phyloP scores from a whole-genome alignment of 495 filamentous ascomycete genomes.

The Chlorociboria aeruginascens region DNA sequence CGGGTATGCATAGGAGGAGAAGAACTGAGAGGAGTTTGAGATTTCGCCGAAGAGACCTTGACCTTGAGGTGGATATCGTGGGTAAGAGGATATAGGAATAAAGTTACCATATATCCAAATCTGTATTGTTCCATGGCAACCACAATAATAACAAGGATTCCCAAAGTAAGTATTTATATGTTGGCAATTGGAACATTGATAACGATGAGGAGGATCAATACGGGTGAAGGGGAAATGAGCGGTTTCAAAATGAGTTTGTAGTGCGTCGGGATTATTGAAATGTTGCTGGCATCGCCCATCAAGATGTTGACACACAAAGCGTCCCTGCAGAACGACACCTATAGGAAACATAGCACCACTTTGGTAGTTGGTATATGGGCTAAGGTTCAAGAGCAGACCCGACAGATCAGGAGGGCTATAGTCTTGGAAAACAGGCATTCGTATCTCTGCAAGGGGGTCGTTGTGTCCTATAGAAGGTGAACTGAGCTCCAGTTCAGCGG shows the following conservation, averaged over 20 bases:
- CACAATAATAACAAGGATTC: conserved; percentile 6
- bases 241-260: conserved; percentile 15
- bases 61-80: conserved; percentile 5
- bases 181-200: conserved; percentile 10
- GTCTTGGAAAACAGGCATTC: neutral
- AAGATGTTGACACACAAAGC: conserved; percentile 10
- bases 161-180: neutral
- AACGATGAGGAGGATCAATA: conserved; percentile 10
- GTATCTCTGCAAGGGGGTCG: conserved; percentile 1
- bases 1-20: neutral
- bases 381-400: neutral
- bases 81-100: conserved; percentile 5
- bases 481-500: too few relatives aligned
- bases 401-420: neutral
- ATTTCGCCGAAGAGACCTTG: neutral
- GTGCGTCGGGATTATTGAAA: conserved; percentile 4
- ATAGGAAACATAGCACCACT: conserved; percentile 10
- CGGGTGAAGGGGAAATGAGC: conserved; percentile 14
- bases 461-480: too few relatives aligned
- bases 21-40: neutral
- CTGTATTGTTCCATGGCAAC: conserved; percentile 4
- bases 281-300: conserved; percentile 3
- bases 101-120: conserved; percentile 15
- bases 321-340: conserved; percentile 1
- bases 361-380: conserved; percentile 8